These are phyloP conservation scores for Xylariaceae sp. DNA, from an alignment of 2,329 filamentous ascomycete species.

Conservation along the genomic window DNA sequence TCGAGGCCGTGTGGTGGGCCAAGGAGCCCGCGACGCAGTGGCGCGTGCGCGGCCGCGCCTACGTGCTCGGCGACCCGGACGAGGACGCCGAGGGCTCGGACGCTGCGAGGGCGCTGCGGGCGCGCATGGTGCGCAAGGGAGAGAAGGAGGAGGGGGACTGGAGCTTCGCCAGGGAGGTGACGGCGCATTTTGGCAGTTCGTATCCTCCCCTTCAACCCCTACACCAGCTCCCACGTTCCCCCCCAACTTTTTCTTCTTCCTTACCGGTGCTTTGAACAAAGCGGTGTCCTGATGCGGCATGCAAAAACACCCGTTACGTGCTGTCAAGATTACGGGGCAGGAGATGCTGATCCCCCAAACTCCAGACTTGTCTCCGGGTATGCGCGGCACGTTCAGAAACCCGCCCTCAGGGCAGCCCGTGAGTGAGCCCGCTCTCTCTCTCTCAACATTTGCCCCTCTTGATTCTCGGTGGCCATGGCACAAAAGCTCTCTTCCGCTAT, in stretches of 20 bases:
- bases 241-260: too few species aligned
- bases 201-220: too few species aligned
- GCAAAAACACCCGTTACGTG: too few species aligned
- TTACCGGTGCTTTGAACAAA: too few species aligned
- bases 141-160: constrained; percentile 43
- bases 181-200: constrained; percentile 87
- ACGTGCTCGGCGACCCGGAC: constrained; percentile 62
- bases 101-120: background rate
- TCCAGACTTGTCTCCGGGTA: constrained; percentile 69
- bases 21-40: constrained; percentile 68
- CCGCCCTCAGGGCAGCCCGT: constrained; percentile 60
- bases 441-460: too few species aligned
- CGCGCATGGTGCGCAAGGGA: constrained; percentile 24
- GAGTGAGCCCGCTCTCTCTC: too few species aligned
- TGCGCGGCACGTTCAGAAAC: constrained; percentile 71
- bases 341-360: too few species aligned
- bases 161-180: constrained; percentile 74
- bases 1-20: constrained; percentile 70
- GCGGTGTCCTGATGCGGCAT: too few species aligned
- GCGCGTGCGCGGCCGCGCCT: constrained; percentile 71
- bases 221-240: too few species aligned
- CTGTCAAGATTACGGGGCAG: too few species aligned
- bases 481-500: too few species aligned
- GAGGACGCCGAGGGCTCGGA: constrained; percentile 46
- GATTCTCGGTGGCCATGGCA: too few species aligned